Evolutionary conservation across 495 filamentous ascomycete genomes (phyloP).

Genomic region (Hyaloscypha variabilis): DNA sequence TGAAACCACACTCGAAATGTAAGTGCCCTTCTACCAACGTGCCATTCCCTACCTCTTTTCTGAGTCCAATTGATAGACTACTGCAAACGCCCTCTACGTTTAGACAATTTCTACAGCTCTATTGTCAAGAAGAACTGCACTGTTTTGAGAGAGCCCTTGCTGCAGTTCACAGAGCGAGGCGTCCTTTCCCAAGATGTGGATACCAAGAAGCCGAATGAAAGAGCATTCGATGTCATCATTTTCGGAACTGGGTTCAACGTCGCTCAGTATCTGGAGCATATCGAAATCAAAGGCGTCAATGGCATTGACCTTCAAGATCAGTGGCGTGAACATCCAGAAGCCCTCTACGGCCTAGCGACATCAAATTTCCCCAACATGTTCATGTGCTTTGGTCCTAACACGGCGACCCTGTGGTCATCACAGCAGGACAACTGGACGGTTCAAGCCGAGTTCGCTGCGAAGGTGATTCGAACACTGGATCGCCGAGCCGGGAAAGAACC

Average conservation of each 20-base stretch:
- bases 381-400: conserved; percentile 10
- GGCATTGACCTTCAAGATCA: conserved; percentile 1
- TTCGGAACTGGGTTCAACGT: conserved; percentile 5
- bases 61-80: too few species aligned
- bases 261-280: conserved; percentile 3
- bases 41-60: background rate
- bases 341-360: background rate
- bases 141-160: background rate
- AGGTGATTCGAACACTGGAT: background rate
- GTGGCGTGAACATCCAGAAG: background rate
- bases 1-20: conserved; percentile 2
- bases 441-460: background rate
- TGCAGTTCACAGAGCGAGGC: background rate
- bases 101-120: conserved; percentile 8
- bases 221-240: conserved; percentile 2
- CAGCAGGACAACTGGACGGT: conserved; percentile 7
- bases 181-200: background rate
- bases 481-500: background rate
- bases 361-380: conserved; percentile 5
- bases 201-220: background rate
- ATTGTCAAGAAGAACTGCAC: background rate
- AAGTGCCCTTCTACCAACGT: background rate
- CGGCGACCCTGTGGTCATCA: conserved; percentile 2
- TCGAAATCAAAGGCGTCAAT: conserved; percentile 2
- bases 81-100: conserved; percentile 2